Evolutionary conservation across 306 rosid species (phyloP), one percentile per base, ranked within the genome.

Genomic region (Prunus davidiana): DNA sequence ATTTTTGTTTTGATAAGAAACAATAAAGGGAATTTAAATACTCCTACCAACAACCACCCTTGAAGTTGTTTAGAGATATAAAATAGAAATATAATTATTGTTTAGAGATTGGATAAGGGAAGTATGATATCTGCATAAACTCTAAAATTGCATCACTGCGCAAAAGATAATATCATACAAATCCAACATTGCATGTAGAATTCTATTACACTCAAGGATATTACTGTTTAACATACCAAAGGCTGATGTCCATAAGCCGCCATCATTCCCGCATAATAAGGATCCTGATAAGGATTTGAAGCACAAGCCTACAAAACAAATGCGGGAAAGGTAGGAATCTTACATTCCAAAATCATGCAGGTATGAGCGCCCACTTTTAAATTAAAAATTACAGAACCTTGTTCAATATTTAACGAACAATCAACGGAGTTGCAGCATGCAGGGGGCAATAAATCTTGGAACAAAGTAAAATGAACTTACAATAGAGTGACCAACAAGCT

Each of bases 401-500:
- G 32, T 50, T 76, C 77, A 69, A 27, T 56, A 61, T n/a, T 65
- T 60, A 51, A 64, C 75, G 78, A 82, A 15, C 49, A 32, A 80
- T 69, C 77, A 72, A 45, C 12, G 50, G 72, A 75, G 54, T 12
- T 0, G 8, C 52, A 15, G 3, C 58, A 41, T 41, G 28, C 9
- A 50, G 14, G 67, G 73, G 14, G 19, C 12, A 49, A 72, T 43
- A 18, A 45, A 49, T 66, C 20, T 27, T 50, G 9, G 52, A 45
- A 56, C 78, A 55, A 34, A 72, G 22, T 62, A 27, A 28, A 28
- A 73, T 45, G 41, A 41, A 87, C 97, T 80, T 78, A 95, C 99
- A 79, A 88, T 89, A 76, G 99, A 91, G 82, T 95, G 99, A 73
- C 99, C 98, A 57, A 95, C 90, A 72, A 91, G 99, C 81, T 95